These are phyloP conservation scores for Mycosphaerella arachidis DNA, from an alignment of 2,329 filamentous ascomycete species.

Conservation along the genomic window DNA sequence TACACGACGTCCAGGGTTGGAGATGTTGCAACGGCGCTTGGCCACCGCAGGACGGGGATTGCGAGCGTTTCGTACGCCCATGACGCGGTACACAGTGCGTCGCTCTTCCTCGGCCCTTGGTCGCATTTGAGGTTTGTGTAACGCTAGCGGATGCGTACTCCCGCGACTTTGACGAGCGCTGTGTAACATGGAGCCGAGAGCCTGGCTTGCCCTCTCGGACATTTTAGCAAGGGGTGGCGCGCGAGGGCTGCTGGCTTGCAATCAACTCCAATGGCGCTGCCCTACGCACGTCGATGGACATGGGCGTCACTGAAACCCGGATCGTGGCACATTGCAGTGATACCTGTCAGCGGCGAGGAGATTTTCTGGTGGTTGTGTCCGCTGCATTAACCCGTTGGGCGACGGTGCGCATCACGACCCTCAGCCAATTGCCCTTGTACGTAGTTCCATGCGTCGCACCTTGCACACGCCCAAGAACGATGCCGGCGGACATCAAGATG, in stretches of 20 bases:
- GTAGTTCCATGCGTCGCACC: slow-evolving; percentile 1
- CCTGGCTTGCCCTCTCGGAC: slow-evolving; percentile 4
- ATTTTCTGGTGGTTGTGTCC: not conserved
- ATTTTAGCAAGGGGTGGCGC: slow-evolving; percentile 1
- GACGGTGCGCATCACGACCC: slow-evolving; percentile 3
- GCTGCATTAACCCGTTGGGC: slow-evolving; percentile 9
- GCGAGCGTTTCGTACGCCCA: slow-evolving; percentile 1
- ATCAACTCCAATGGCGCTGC: slow-evolving; percentile 4
- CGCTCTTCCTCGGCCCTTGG: slow-evolving; percentile 6
- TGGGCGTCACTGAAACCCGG: not conserved
- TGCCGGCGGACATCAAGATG: slow-evolving; percentile 4
- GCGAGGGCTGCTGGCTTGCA: slow-evolving; percentile 2
- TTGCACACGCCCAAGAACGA: not conserved
- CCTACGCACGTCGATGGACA: not conserved
- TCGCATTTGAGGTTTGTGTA: slow-evolving; percentile 1
- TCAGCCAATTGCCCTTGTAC: slow-evolving; percentile 2
- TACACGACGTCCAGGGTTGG: not conserved
- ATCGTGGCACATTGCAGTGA: slow-evolving; percentile 4
- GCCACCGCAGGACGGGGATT: not conserved
- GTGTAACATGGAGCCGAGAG: not conserved
- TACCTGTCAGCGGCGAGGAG: slow-evolving; percentile 5
- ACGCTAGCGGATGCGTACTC: slow-evolving; percentile 1
- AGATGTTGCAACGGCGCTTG: not conserved
- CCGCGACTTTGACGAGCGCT: slow-evolving; percentile 1
- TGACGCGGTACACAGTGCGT: not conserved